Evolutionary conservation across 352 stramenopile species (phyloP).

Genomic region (Phytophthora sp.): DNA sequence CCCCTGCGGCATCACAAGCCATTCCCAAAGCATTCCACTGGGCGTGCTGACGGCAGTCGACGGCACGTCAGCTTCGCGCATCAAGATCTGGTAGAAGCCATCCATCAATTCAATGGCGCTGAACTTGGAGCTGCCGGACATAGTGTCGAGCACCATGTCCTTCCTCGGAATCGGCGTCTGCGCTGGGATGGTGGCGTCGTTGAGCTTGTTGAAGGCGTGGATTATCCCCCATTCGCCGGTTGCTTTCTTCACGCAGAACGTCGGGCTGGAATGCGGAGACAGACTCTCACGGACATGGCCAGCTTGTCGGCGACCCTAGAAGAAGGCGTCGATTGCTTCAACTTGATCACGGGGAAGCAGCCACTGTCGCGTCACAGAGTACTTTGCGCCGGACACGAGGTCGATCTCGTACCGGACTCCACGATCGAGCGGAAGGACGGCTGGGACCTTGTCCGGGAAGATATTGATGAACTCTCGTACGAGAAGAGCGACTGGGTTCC

Average conservation of each 20-base stretch:
- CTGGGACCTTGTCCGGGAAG: slow-evolving; percentile 32
- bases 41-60: too few relatives aligned
- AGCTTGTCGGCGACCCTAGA: neutral
- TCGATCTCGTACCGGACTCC: slow-evolving; percentile 40
- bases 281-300: neutral
- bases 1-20: neutral
- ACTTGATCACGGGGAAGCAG: slow-evolving; percentile 30
- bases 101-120: neutral
- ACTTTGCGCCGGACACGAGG: slow-evolving; percentile 34
- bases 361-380: too few relatives aligned
- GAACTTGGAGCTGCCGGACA: neutral
- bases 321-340: neutral
- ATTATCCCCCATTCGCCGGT: too few relatives aligned
- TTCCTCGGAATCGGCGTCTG: neutral
- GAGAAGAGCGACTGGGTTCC: slow-evolving; percentile 10
- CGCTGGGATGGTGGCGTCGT: too few relatives aligned
- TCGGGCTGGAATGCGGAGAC: neutral
- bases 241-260: neutral
- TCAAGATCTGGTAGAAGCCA: neutral
- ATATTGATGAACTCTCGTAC: slow-evolving; percentile 17
- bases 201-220: too few relatives aligned
- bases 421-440: slow-evolving; percentile 3
- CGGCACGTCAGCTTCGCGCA: neutral
- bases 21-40: neutral
- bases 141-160: neutral